Base-by-base conservation (phyloP, 2,329 filamentous ascomycete species). In the Trichoderma lentiforme region DNA sequence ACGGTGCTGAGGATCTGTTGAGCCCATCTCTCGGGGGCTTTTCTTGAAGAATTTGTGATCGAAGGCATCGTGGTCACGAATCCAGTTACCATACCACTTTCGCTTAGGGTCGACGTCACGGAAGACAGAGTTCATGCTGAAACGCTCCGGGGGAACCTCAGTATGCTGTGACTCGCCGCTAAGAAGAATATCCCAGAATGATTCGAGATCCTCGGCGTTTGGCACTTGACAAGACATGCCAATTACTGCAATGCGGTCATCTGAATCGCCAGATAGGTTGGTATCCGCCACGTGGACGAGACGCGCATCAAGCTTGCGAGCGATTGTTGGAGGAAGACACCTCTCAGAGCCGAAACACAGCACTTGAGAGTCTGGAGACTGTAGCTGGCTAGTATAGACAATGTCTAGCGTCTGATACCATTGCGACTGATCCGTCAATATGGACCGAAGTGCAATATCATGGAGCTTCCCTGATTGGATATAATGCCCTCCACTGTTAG, bases 11-110 rank as follows among this genome's bases (percentile, higher is more conserved):
- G 83, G 83, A 72, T 84, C 83, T 74, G 81, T 82, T 6, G 80
- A 74, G 14, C 76, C 75, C 18, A 77, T 78, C 76, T 84, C 82
- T 4, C 79, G 78, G 6, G 80, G 74, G 15, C 74, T 79, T n/a
- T 80, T 81, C 34, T 79, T 78, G 77, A 85, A 85, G 77, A 85
- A 85, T 2, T 76, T 73, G 30, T 81, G 76, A 73, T 85, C 83
- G 67, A 83, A 83, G 2, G 71, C 67, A 32, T 76, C 75, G 8
- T 64, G 51, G 14, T 75, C 71, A 7, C 76, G 61, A 15, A 78
- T 69, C 32, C 78, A 76, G 63, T 77, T 79, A 0, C 75, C 78
- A 30, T 65, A 76, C 73, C 73, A 74, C 39, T 72, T 74, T 18
- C 58, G 28, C 14, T 65, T 68, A 5, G 28, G 24, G 24, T 67